Conservation (phyloP, 192 early-diverging fungal genomes). For the Dissophora globulifera region DNA sequence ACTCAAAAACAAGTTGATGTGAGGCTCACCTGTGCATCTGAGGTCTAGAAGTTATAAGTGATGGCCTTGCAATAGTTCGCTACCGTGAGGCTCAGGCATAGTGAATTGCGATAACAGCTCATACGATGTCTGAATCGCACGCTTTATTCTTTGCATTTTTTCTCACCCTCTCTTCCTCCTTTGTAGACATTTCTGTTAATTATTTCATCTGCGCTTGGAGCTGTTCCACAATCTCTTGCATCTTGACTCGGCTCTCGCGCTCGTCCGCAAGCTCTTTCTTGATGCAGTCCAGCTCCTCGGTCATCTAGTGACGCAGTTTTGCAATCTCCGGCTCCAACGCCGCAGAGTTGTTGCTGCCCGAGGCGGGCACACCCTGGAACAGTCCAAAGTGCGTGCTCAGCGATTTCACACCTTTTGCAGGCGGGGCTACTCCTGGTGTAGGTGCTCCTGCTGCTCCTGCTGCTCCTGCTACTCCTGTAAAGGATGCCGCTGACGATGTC, state of each 20-base stretch:
- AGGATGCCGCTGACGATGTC: no score
- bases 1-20: no score
- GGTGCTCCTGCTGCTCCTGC: conserved; percentile 9
- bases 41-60: no score
- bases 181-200: no score
- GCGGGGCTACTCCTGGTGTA: conserved; percentile 10
- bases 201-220: no score
- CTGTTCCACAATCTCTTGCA: conserved; percentile 35
- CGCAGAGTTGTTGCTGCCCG: conserved; percentile 35
- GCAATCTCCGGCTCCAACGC: conserved; percentile 42
- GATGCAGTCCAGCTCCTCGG: conserved; percentile 49
- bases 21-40: no score
- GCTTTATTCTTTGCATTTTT: no score
- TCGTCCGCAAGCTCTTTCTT: conserved; percentile 51
- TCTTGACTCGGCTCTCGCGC: conserved; percentile 39
- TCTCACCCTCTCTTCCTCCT: no score
- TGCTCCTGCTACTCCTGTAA: neutral
- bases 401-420: conserved; percentile 50
- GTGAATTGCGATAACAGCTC: no score
- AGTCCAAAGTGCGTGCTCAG: conserved; percentile 47
- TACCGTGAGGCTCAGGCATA: no score
- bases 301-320: conserved; percentile 54
- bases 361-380: conserved; percentile 52
- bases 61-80: no score
- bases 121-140: no score